Base-by-base conservation (phyloP, 306 rosid genomes). In the Canavalia ensiformis region DNA sequence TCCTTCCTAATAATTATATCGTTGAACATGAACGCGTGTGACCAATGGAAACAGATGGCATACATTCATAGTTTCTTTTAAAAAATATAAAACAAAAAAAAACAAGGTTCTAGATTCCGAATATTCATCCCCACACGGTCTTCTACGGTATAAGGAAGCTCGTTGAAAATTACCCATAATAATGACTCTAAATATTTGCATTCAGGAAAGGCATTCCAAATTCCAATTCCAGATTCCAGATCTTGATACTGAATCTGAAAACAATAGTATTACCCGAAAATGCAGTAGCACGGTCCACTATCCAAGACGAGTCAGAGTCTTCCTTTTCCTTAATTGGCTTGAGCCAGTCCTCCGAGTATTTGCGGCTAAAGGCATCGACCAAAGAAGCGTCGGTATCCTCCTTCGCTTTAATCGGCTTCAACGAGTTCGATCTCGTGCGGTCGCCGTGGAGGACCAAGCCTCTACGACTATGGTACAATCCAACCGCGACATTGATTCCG, bases 201-300 rank as follows among this genome's bases (percentile, higher is more conserved):
- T 42, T 55, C 60, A 55, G 59, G 56, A 57, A 84, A 49, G 6
- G 11, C 30, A 71, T 8, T 58, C 25, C 25, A 18, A 18, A 18
- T 18, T 18, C 25, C 25, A n/a, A 82, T 33, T 81, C 56, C n/a
- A 79, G 82, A 74, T 70, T 80, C 54, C 69, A 80, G 82, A 80
- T 84, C 84, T 72, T 9, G 5, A 68, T 5, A 68, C 33, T 29
- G 45, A 68, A 64, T 74, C 51, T 2, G 50, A 76, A 54, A 49
- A 57, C 28, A 33, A 2, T 29, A 34, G 57, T 86, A 89, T 57
- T 90, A 94, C 97, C 95, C 51, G 89, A 79, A 83, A 85, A 12
- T 49, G 84, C 80, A 52, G 81, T 74, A 33, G 67, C 50, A 62
- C 46, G 2, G 8, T 80, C 72, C 70, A 56, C 79, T 9, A 10